phyloP scores from a whole-genome alignment of 1,284 basidiomycete genomes.

The Ganoderma meredithae region DNA sequence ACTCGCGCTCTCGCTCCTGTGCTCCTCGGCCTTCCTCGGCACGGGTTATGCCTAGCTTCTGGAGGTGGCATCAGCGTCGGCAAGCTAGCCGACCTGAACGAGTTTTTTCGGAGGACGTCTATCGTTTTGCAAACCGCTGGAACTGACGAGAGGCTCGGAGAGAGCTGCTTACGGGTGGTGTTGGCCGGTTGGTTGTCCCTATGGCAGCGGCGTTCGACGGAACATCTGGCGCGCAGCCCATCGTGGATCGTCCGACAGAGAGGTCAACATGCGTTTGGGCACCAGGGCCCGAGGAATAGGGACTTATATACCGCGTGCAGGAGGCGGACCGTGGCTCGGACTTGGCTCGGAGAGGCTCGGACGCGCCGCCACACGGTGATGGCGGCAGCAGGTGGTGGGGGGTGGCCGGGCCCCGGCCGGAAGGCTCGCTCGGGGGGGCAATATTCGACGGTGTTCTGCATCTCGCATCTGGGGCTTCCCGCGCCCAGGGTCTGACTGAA shows the following conservation, averaged over 20 bases:
- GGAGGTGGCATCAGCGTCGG: too few species aligned
- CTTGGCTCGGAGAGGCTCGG: slow-evolving; percentile 11
- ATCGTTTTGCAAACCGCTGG: too few species aligned
- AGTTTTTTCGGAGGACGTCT: too few species aligned
- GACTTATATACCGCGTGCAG: not conserved
- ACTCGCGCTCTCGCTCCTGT: too few species aligned
- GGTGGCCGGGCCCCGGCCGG: not conserved
- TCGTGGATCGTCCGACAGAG: not conserved
- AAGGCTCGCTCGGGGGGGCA: not conserved
- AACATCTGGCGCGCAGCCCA: slow-evolving; percentile 5
- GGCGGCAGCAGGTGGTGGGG: not conserved
- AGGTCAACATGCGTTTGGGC: slow-evolving; percentile 1
- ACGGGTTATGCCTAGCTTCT: too few species aligned
- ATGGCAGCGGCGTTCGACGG: slow-evolving; percentile 24
- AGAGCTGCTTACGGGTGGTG: not conserved
- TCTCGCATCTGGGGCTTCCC: not conserved
- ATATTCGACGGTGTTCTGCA: slow-evolving; percentile 9
- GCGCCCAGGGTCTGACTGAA: slow-evolving; percentile 4
- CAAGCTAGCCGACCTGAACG: too few species aligned
- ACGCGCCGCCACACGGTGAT: not conserved
- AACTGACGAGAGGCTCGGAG: not conserved
- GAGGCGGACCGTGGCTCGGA: slow-evolving; percentile 9
- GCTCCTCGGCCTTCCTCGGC: too few species aligned
- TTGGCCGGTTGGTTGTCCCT: slow-evolving; percentile 27
- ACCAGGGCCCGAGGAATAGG: slow-evolving; percentile 3